Evolutionary conservation across 192 early-diverging fungal species (phyloP), one percentile per base, ranked within the genome.

Genomic region (Obelidium mucronatum): DNA sequence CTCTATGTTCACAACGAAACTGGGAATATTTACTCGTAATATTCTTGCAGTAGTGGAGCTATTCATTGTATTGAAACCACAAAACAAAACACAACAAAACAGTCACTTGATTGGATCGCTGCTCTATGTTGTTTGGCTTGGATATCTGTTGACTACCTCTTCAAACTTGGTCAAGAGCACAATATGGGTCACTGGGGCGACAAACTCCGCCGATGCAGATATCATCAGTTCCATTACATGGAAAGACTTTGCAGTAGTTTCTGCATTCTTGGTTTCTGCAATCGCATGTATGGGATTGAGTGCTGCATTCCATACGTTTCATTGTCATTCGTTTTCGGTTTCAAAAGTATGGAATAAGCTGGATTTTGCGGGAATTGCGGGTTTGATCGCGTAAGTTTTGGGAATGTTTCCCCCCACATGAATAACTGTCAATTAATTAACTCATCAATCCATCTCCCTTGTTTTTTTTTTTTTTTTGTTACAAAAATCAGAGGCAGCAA

Each of bases 1-100:
- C 84, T 90, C 30, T 96, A 93, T 81, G 60, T 95, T n/a, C 95
- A 98, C 83, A 98, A 98, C 78, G 96, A 98, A 80, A 93, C 90
- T 51, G 95, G 95, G 52, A 98, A 97, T 77, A 92, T 98, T 62
- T 93, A 91, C 86, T 58, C 55, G 48, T 51, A 87, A 92, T 19
- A 13, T 51, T 22, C 22, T 51, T 8, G n/a, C n/a, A n/a, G n/a
- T n/a, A n/a, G n/a, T n/a, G n/a, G n/a, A n/a, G n/a, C n/a, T n/a
- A n/a, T n/a, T n/a, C n/a, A n/a, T n/a, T n/a, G n/a, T n/a, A n/a
- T n/a, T n/a, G n/a, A n/a, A n/a, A n/a, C n/a, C n/a, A n/a, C n/a
- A n/a, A n/a, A n/a, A n/a, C n/a, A n/a, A n/a, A n/a, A n/a, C n/a
- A n/a, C n/a, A n/a, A n/a, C 22, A 51, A 8, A 13, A 8, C 48